phyloP scores from a whole-genome alignment of 805 yeast species.

The Cyberlindnera euphorbiiphila region DNA sequence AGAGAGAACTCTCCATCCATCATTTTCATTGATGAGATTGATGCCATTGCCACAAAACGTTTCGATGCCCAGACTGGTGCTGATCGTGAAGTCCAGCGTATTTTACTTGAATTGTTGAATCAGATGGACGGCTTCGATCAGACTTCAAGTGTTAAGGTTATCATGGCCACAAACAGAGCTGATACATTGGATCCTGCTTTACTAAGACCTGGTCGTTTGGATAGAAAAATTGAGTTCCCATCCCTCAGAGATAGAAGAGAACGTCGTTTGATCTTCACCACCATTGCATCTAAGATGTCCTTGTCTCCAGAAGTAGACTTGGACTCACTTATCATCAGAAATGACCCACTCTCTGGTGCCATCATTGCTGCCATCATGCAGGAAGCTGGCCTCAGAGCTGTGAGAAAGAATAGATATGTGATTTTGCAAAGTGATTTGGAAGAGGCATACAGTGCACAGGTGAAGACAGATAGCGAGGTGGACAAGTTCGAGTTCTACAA shows the following conservation, averaged over 20 bases:
- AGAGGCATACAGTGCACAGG: slow-evolving; percentile 97
- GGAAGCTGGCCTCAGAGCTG: slow-evolving; percentile 99
- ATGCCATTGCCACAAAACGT: slow-evolving; percentile 98
- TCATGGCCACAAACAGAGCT: slow-evolving; percentile 99
- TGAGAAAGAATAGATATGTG: slow-evolving; percentile 95
- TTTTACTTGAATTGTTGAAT: slow-evolving; percentile 87
- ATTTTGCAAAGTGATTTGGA: slow-evolving; percentile 94
- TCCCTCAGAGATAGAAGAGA: slow-evolving; percentile 95
- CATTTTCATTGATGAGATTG: slow-evolving; percentile 97
- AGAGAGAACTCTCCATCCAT: slow-evolving; percentile 96
- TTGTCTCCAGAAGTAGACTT: slow-evolving; percentile 96
- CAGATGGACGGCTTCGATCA: slow-evolving; percentile 99
- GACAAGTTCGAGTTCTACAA: slow-evolving; percentile 98
- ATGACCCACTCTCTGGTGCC: slow-evolving; percentile 96
- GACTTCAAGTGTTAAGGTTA: slow-evolving; percentile 89
- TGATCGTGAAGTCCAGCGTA: slow-evolving; percentile 98
- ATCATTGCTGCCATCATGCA: slow-evolving; percentile 99
- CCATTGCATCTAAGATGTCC: slow-evolving; percentile 96
- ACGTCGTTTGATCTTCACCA: slow-evolving; percentile 91
- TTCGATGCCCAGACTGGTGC: slow-evolving; percentile 99
- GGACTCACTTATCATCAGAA: slow-evolving; percentile 90
- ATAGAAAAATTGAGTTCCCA: slow-evolving; percentile 97
- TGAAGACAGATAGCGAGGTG: slow-evolving; percentile 90
- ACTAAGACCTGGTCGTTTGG: slow-evolving; percentile 97
- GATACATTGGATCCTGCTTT: slow-evolving; percentile 98